Base-by-base conservation (phyloP, 2,329 filamentous ascomycete genomes). In the Aschersonia sp. region DNA sequence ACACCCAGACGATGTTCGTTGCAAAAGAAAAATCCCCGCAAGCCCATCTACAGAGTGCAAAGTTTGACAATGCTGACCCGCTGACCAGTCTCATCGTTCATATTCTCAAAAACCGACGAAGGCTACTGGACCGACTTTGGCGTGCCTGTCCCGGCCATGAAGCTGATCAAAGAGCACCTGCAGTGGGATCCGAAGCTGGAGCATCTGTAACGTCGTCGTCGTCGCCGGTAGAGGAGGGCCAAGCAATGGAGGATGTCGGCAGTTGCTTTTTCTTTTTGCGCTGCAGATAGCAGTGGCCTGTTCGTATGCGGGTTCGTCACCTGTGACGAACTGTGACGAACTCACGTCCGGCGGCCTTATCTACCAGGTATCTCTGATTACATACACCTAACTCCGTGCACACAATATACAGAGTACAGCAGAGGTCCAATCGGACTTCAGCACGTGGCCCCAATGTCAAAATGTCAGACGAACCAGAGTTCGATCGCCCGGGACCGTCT, bases 61-160 rank as follows among this genome's bases (percentile, higher is more conserved):
- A 3, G 3, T 22, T 3, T 3, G 22, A 22, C 22, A 14, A 40
- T 30, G 42, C 22, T 43, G 40, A 41, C 40, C 14, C 10, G 10
- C 8, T 22, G 6, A n/a, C 30, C 8, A 30, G 14, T 43, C n/a
- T 30, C 8, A 30, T 43, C 30, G 9, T 9, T 43, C 8, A 29
- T 43, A 30, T n/a, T 43, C 4, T 49, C 47, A 29, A 46, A 30
- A 32, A 46, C 40, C 8, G 47, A 49, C 7, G 32, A 49, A 32
- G 47, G 47, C 12, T 49, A 49, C 30, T 46, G 44, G 44, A 30
- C 44, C 37, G 30, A 49, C 2, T 49, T 44, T 30, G 12, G 12
- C 8, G 40, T 44, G 22, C 29, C 44, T 4, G 32, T 22, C 7
- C 14, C 44, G 44, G 22, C 40, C 10, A 46, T 49, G 44, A 44